Evolutionary conservation across 768 basidiomycete species (phyloP).

Genomic region (Mycena floridula): DNA sequence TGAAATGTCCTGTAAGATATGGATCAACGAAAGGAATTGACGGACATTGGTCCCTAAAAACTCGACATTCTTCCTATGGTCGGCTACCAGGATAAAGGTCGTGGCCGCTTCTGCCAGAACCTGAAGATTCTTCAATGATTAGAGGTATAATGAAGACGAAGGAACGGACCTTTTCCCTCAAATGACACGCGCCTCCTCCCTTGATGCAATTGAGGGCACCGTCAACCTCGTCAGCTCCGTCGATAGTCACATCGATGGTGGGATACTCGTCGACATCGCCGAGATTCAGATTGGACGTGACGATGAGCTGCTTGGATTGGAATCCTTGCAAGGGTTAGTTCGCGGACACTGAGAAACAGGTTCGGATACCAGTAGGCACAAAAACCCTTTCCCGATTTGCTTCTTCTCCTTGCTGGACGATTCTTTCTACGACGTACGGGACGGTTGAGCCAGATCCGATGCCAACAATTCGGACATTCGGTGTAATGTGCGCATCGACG

Average conservation of each 20-base stretch:
- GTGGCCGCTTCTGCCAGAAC: too few species aligned
- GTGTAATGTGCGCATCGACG: conserved; percentile 85
- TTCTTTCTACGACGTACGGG: conserved; percentile 93
- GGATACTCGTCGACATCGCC: conserved; percentile 91
- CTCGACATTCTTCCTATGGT: conserved; percentile 89
- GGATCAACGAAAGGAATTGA: conserved; percentile 9
- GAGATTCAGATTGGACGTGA: conserved; percentile 65
- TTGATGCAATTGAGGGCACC: conserved; percentile 87
- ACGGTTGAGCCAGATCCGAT: conserved; percentile 93
- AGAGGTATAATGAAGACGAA: too few species aligned
- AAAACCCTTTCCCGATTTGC: conserved; percentile 80
- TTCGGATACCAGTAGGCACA: conserved; percentile 71
- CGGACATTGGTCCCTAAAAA: conserved; percentile 78
- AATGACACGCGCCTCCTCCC: conserved; percentile 93
- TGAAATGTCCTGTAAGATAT: conserved; percentile 19
- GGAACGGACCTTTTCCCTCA: conserved; percentile 96
- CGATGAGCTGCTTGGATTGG: conserved; percentile 94
- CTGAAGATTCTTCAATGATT: too few species aligned
- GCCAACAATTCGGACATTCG: too few species aligned
- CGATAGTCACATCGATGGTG: conserved; percentile 91
- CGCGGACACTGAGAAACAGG: not conserved
- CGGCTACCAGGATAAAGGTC: conserved; percentile 89
- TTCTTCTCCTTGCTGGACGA: conserved; percentile 73
- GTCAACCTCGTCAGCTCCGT: conserved; percentile 98
- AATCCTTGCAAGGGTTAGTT: conserved; percentile 48